These are phyloP conservation scores for Aotearoamyces nothofagi DNA, from an alignment of 2,329 filamentous ascomycete genomes.

Conservation along the genomic window DNA sequence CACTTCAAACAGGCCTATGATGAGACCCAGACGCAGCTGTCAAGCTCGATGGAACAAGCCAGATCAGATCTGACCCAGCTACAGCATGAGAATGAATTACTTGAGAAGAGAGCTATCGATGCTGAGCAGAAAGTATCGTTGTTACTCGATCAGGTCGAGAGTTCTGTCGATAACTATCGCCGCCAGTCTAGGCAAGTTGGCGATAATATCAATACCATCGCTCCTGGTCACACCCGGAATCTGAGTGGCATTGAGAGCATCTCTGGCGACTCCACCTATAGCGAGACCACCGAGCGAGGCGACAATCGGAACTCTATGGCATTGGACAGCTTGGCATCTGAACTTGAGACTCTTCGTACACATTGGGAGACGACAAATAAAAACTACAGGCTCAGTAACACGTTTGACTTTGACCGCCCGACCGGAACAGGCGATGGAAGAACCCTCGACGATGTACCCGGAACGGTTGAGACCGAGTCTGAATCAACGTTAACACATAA, in stretches of 20 bases:
- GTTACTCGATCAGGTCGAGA: constrained; percentile 86
- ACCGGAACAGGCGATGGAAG: constrained; percentile 20
- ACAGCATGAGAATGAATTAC: constrained; percentile 62
- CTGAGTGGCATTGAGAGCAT: constrained; percentile 34
- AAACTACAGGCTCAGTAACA: constrained; percentile 79
- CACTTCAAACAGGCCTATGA: constrained; percentile 40
- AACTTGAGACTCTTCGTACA: constrained; percentile 76
- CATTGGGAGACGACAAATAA: constrained; percentile 97
- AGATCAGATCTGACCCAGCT: constrained; percentile 64
- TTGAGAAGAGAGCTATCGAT: constrained; percentile 75
- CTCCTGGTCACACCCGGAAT: constrained; percentile 22
- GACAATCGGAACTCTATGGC: constrained; percentile 51
- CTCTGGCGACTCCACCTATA: constrained; percentile 40
- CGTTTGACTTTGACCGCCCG: constrained; percentile 58
- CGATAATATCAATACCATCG: constrained; percentile 28
- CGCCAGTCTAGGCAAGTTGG: constrained; percentile 51
- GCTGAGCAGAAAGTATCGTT: constrained; percentile 88
- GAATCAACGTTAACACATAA: constrained; percentile 49
- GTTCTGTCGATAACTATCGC: constrained; percentile 86
- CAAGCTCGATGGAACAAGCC: constrained; percentile 33
- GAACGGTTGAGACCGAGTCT: constrained; percentile 20
- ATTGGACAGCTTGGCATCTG: constrained; percentile 78
- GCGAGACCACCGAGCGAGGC: constrained; percentile 27
- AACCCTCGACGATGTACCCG: constrained; percentile 35
- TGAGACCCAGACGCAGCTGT: constrained; percentile 39